These are phyloP conservation scores for Gliomastix tumulicola DNA, from an alignment of 2,329 filamentous ascomycete genomes.

Conservation along the genomic window DNA sequence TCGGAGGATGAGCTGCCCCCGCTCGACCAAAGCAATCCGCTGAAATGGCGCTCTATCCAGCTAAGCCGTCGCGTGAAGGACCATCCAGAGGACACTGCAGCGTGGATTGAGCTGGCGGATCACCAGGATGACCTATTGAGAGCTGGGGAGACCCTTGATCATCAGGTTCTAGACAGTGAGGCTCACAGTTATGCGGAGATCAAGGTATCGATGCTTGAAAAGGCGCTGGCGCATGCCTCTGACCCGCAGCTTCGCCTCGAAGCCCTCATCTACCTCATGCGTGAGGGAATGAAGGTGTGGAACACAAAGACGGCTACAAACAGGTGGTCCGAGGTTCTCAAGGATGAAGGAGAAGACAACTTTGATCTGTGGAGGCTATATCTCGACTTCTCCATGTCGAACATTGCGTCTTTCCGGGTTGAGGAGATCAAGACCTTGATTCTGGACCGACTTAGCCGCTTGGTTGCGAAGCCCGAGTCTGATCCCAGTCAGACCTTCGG, in stretches of 20 bases:
- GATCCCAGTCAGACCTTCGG: constrained; percentile 6
- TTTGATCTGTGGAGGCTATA: constrained; percentile 67
- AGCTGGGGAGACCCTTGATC: constrained; percentile 34
- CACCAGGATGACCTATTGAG: constrained; percentile 67
- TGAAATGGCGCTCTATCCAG: constrained; percentile 49
- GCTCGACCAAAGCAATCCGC: constrained; percentile 30
- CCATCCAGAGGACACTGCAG: constrained; percentile 57
- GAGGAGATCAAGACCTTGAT: constrained; percentile 57
- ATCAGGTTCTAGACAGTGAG: constrained; percentile 50
- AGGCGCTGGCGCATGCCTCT: constrained; percentile 57
- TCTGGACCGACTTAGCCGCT: constrained; percentile 36
- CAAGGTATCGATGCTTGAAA: constrained; percentile 72
- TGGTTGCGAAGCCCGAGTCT: not conserved
- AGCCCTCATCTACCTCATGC: constrained; percentile 63
- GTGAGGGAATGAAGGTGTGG: constrained; percentile 71
- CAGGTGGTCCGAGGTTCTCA: constrained; percentile 54
- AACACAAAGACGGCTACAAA: constrained; percentile 49
- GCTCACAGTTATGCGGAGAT: constrained; percentile 66
- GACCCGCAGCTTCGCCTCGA: constrained; percentile 42
- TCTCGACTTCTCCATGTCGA: constrained; percentile 66
- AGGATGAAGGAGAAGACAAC: constrained; percentile 13
- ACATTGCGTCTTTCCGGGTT: constrained; percentile 59
- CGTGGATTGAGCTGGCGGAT: constrained; percentile 73
- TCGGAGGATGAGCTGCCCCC: constrained; percentile 23
- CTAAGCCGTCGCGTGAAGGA: constrained; percentile 59